These are phyloP conservation scores for Candida tallmaniae DNA, from an alignment of 805 yeast species.

Conservation along the genomic window DNA sequence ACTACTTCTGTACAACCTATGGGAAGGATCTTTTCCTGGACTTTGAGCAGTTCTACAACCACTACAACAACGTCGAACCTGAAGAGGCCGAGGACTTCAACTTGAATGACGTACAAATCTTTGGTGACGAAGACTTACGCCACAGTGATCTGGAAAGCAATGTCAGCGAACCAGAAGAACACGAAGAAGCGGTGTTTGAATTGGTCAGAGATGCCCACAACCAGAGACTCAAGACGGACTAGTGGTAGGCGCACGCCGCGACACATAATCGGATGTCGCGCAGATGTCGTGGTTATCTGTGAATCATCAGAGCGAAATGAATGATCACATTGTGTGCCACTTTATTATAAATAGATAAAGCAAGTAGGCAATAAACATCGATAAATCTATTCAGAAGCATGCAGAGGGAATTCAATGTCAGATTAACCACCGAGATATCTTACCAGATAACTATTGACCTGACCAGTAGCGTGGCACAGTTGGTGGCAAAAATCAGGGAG, in stretches of 20 bases:
- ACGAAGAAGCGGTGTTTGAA: not conserved
- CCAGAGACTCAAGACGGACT: conserved; percentile 4
- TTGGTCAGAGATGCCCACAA: conserved; percentile 3
- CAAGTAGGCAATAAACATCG: too few relatives aligned
- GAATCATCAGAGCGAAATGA: too few relatives aligned
- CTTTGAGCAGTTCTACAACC: conserved; percentile 27
- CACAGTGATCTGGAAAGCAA: not conserved
- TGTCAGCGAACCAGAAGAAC: not conserved
- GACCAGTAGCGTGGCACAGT: conserved; percentile 48
- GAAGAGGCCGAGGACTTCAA: conserved; percentile 3
- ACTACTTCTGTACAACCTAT: conserved; percentile 30
- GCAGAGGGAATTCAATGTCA: conserved; percentile 8
- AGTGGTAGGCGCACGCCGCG: too few relatives aligned
- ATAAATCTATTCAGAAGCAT: too few relatives aligned
- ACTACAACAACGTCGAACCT: conserved; percentile 15
- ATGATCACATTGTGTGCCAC: too few relatives aligned
- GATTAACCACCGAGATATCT: conserved; percentile 41
- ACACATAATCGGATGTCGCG: too few relatives aligned
- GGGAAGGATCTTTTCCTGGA: conserved; percentile 39
- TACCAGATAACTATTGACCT: conserved; percentile 48
- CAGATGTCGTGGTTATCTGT: too few relatives aligned
- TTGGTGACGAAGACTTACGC: conserved; percentile 3
- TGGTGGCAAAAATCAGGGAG: conserved; percentile 39
- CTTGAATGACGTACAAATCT: conserved; percentile 5
- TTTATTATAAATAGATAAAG: too few relatives aligned